Evolutionary conservation across 352 stramenopile genomes (phyloP), one percentile per base, ranked within the genome.

Genomic region (Pythium guiyangense): DNA sequence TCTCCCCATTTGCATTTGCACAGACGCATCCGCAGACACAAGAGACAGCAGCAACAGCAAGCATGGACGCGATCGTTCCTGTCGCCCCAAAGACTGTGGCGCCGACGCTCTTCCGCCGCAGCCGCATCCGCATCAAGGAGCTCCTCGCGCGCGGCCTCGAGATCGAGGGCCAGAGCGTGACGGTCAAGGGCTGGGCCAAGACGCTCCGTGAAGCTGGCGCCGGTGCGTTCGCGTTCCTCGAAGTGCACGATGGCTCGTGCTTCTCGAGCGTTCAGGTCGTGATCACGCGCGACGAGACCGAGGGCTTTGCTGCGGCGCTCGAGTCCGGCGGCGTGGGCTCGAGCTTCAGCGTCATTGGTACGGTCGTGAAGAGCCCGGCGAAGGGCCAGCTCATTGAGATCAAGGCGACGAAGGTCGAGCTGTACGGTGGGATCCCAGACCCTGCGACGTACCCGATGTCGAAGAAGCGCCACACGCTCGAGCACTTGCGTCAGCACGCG

Each of bases 221-320:
- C 44, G 90, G 87, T 35, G 77, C 90, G 42, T 86, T 98, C 46
- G 75, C 93, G 45, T 99, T 99, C 68, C 69, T 99, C 35, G 92
- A 97, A 71, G 65, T 99, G 47, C 98, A 96, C 72, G 96, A 99
- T 64, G 96, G 96, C 52, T 98, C 91, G 50, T 90, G 74, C 67
- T 86, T 94, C 51, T 67, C 71, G 39, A 84, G 79, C 6, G 63
- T 98, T 50, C 94, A 98, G 79, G 84, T 94, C 53, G 80, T 96
- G 31, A 85, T 93, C 68, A 84, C 81, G 52, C 73, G 75, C 42
- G 74, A 80, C 25, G 82, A 84, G 50, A 94, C 79, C 0, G 76
- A 86, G 57, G 88, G 84, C 35, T 97, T 96, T 60, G 77, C 73
- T n/a, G 73, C 69, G 10, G 75, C 86, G 20, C 60, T 96, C 20